phyloP scores from a whole-genome alignment of 179 eudicot genomes.

The Beta corolliflora region DNA sequence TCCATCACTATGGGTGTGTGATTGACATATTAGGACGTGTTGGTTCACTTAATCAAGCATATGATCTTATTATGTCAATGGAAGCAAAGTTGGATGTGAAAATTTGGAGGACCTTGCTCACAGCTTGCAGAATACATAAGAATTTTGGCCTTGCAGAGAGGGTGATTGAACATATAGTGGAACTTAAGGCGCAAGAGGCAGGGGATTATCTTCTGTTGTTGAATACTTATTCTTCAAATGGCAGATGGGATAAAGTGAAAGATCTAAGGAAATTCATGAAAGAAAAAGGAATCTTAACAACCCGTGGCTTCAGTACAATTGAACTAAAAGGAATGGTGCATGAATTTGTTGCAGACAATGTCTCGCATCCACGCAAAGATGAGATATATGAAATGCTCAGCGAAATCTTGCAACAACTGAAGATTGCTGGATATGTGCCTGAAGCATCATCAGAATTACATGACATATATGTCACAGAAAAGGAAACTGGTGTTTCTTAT shows the following conservation, averaged over 20 bases:
- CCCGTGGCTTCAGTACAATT: constrained; percentile 63
- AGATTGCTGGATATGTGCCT: constrained; percentile 70
- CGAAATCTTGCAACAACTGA: constrained; percentile 74
- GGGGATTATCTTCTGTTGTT: constrained; percentile 69
- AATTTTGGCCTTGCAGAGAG: constrained; percentile 50
- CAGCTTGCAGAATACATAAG: constrained; percentile 58
- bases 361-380: constrained; percentile 56
- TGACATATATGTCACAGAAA: constrained; percentile 31
- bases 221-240: constrained; percentile 61
- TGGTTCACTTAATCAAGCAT: constrained; percentile 66
- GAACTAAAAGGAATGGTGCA: constrained; percentile 59
- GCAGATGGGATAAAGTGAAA: constrained; percentile 57
- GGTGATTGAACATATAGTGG: constrained; percentile 57
- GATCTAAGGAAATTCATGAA: constrained; percentile 62
- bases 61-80: constrained; percentile 56
- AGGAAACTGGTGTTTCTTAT: constrained; percentile 37
- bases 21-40: constrained; percentile 75
- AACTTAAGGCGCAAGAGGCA: constrained; percentile 68
- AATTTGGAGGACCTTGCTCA: constrained; percentile 78
- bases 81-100: constrained; percentile 55
- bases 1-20: constrained; percentile 80
- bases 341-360: constrained; percentile 59
- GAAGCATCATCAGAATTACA: constrained; percentile 51
- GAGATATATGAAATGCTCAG: constrained; percentile 57
- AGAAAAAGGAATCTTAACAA: constrained; percentile 51